Evolutionary conservation across 805 yeast species (phyloP), one percentile per base, ranked within the genome.

Genomic region (Priceomyces castillae): DNA sequence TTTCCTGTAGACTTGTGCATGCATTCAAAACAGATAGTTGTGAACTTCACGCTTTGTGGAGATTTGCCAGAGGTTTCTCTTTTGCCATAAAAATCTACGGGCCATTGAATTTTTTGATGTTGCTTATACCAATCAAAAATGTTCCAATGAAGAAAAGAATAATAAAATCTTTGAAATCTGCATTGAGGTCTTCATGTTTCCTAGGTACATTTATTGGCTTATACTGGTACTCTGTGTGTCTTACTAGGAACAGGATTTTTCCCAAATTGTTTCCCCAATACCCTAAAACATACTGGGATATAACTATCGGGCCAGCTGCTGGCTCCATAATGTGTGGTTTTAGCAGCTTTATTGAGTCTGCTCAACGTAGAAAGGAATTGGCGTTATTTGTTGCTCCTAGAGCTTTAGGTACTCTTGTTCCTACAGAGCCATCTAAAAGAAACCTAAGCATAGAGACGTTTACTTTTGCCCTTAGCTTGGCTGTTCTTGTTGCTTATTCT

Each of bases 141-240:
- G 18, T 45, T 28, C 37, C 42, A 23, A 47, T 57, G 46, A n/a
- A 36, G 10, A 4, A 43, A 17, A 41, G 64, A 25, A 28, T 55
- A 12, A 30, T 52, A 4, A 48, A 56, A 22, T 63, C 65, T 2
- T 14, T 67, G 1, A 40, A 34, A 15, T 53, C 65, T 33, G 50
- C 76, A 4, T 34, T 59, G 2, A 52, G 78, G 34, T 74, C 78
- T 4, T 69, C 78, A 5, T 54, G 64, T 22, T 74, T 74, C 53
- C 58, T 74, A 40, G 76, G 71, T 3, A 44, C 66, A 2, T 74
- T 64, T 47, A 74, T 74, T 22, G 62, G 62, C 11, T 54, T 72
- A 36, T 61, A 61, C 44, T 74, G 79, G 79, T 75, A 75, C 47
- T 67, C 67, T 7, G 78, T 75, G 11, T 74, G 80, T 51, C 54